Conservation (phyloP, 148 eudicot genomes). For the Salicornia ramosissima region DNA sequence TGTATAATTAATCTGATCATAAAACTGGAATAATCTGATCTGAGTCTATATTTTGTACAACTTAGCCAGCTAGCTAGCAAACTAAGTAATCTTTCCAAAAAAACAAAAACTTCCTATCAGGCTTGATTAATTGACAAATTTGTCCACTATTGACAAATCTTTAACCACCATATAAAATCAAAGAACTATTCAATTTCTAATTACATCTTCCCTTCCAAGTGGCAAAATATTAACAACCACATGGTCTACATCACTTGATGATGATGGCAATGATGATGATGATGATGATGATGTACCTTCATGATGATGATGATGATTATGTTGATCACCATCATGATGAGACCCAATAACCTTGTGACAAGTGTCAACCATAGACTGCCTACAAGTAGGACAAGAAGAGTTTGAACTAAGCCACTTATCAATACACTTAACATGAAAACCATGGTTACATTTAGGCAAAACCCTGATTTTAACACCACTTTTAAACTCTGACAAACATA, state of each 20-base stretch:
- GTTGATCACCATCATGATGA: slow-evolving; percentile 25
- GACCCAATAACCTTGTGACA: slow-evolving; percentile 53
- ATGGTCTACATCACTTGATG: slow-evolving; percentile 1
- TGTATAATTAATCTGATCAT: too few species aligned
- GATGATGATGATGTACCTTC: not conserved
- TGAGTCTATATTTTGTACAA: not conserved
- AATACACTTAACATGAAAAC: slow-evolving; percentile 70
- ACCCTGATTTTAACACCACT: slow-evolving; percentile 45
- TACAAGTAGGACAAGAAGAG: slow-evolving; percentile 83
- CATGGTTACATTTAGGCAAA: slow-evolving; percentile 78
- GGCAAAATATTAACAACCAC: slow-evolving; percentile 19
- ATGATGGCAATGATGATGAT: not conserved
- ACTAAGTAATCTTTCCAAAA: not conserved
- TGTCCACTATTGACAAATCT: not conserved
- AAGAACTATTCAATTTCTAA: slow-evolving; percentile 7
- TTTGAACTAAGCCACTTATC: slow-evolving; percentile 76
- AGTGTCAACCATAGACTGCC: slow-evolving; percentile 65
- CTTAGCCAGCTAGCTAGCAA: too few species aligned
- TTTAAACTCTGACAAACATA: slow-evolving; percentile 61
- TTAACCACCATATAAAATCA: too few species aligned
- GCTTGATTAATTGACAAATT: too few species aligned
- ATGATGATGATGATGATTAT: slow-evolving; percentile 12
- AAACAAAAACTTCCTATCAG: too few species aligned
- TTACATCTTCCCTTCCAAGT: slow-evolving; percentile 20
- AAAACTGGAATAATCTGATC: too few species aligned